Evolutionary conservation across 768 basidiomycete genomes (phyloP).

Genomic region (Hypholoma fasciculare): DNA sequence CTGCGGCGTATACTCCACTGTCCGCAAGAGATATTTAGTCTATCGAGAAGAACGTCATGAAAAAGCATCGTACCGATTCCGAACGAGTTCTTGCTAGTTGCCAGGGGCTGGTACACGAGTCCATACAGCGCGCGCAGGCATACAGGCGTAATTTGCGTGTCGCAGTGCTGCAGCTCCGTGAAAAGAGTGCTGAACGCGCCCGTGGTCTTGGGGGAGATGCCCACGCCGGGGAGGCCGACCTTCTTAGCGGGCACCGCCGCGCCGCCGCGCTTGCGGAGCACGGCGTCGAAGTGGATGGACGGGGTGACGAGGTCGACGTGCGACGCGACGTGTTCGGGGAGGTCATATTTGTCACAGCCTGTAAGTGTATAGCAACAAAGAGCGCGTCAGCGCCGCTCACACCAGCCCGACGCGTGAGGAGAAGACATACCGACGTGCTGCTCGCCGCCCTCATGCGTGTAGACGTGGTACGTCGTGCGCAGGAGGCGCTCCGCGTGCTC

Average conservation of each 20-base stretch:
- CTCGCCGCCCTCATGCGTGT: conserved; percentile 32
- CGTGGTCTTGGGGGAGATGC: conserved; percentile 23
- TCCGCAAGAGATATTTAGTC: neutral
- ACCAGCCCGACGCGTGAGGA: neutral
- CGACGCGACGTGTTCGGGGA: conserved; percentile 33
- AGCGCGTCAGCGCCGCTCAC: neutral
- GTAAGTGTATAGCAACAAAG: neutral
- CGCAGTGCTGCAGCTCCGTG: conserved; percentile 28
- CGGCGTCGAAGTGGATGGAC: conserved; percentile 35
- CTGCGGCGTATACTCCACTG: conserved; percentile 55
- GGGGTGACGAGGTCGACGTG: conserved; percentile 41
- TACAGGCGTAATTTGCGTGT: conserved; percentile 31
- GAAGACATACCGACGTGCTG: conserved; percentile 36
- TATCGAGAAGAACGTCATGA: neutral
- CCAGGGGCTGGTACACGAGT: conserved; percentile 29
- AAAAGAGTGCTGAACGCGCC: conserved; percentile 17
- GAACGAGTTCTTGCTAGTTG: conserved; percentile 32
- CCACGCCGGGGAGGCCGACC: conserved; percentile 25
- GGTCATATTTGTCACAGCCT: conserved; percentile 35
- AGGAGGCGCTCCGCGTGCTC: conserved; percentile 42
- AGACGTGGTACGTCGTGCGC: conserved; percentile 44
- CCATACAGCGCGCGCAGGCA: conserved; percentile 41
- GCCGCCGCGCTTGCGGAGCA: conserved; percentile 25
- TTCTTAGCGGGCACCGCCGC: conserved; percentile 10
- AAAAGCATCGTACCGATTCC: conserved; percentile 31